phyloP scores from a whole-genome alignment of 208 protist species.

The Trypanosoma rangeli region DNA sequence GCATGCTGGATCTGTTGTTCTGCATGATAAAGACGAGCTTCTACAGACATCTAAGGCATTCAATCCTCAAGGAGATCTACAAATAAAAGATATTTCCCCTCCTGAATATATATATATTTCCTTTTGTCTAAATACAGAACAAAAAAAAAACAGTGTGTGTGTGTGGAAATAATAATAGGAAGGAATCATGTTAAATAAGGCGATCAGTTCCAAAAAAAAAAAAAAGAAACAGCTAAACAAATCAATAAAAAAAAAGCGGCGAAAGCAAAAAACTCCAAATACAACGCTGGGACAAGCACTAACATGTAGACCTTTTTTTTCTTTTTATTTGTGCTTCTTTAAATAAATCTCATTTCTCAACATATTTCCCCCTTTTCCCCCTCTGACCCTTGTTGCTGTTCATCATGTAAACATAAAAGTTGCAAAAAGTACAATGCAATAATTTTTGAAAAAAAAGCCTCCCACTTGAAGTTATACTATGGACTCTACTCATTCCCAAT shows the following conservation, averaged over 20 bases:
- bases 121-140: not conserved
- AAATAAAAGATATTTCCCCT: not conserved
- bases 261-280: conserved; percentile 7
- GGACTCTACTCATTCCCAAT: conserved; percentile 26
- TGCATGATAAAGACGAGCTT: conserved; percentile 35
- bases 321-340: not conserved
- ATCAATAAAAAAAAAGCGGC: not conserved
- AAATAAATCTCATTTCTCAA: not conserved
- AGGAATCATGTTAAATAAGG: not conserved
- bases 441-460: not conserved
- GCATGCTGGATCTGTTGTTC: conserved; percentile 33
- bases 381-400: conserved; percentile 17
- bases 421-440: not conserved
- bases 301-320: not conserved
- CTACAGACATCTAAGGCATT: conserved; percentile 20
- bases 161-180: conserved; percentile 4
- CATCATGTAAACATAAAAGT: not conserved
- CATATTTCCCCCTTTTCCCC: not conserved
- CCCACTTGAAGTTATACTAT: conserved; percentile 5
- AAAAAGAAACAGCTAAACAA: conserved; percentile 2
- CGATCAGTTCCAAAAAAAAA: not conserved
- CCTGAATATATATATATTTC: too few species aligned
- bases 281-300: not conserved
- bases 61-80: not conserved
- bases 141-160: not conserved